Evolutionary conservation across 306 rosid species (phyloP), one percentile per base, ranked within the genome.

Genomic region (Herpetospermum pedunculosum): DNA sequence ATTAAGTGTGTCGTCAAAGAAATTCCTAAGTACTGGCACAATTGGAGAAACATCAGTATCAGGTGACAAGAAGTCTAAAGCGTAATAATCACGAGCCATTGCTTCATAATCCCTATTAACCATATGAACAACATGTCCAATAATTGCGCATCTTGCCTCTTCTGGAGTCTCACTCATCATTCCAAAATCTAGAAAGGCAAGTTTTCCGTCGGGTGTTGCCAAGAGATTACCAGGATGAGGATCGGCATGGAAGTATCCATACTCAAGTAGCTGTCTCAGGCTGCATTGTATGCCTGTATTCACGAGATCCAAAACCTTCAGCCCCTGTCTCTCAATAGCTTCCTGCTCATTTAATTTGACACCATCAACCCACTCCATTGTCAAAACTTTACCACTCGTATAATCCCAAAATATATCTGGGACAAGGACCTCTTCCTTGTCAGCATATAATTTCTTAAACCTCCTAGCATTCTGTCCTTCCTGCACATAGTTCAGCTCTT

Each of bases 81-180:
- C 92, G 63, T 89, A 94, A 84, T 94, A 94, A 79, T 94, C 98
- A 41, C 80, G 90, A 71, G 98, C 98, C 98, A 94, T 94, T 72
- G 98, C 98, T 84, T 91, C 98, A 28, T 94, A 94, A 79, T 94
- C 98, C 64, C 98, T 83, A 77, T 94, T 94, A 48, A 94, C 97
- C 94, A 94, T 81, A 90, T 94, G 98, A 85, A 93, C 98, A 73
- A 93, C 93, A 76, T 93, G 97, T 65, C 97, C 96, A 58, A 93
- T 89, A 73, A 93, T 93, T 11, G 94, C 97, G 71, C 53, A 84
- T 82, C 97, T 89, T 28, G 98, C 97, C 76, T 81, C 92, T 82
- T 93, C 98, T 18, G 98, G 98, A 49, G 98, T 91, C 82, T 93
- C 98, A 78, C 97, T 93, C 97, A 91, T 93, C 98, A 93, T 93